A percentile compares a stretch with the other conserved stretches of the same genome.
These are phyloP conservation scores for Phialophora tarda DNA, from an alignment of 2,329 filamentous ascomycete genomes.

Conservation along the genomic window DNA sequence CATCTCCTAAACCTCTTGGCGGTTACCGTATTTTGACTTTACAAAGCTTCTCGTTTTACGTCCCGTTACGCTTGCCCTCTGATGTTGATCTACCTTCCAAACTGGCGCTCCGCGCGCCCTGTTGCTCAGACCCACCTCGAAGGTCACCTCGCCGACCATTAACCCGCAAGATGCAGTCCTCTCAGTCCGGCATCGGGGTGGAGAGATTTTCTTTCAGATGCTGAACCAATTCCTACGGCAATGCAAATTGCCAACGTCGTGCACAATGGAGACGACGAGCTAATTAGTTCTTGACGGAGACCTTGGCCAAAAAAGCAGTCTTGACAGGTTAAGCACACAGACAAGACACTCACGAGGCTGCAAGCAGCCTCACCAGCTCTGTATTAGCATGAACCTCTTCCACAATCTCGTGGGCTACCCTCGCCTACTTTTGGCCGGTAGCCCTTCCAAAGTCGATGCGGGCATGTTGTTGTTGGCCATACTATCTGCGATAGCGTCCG, in stretches of 20 bases:
- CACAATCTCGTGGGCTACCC: slow-evolving; percentile 43
- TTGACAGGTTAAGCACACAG: background rate
- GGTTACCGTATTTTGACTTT: slow-evolving; percentile 14
- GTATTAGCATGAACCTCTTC: background rate
- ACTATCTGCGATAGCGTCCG: slow-evolving; percentile 46
- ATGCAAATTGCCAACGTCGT: background rate
- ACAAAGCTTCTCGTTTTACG: slow-evolving; percentile 13
- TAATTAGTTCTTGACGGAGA: background rate
- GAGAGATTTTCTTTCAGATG: background rate
- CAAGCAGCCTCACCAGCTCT: background rate
- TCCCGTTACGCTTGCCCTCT: slow-evolving; percentile 5
- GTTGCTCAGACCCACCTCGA: background rate
- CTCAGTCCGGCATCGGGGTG: background rate
- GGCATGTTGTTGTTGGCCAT: slow-evolving; percentile 38
- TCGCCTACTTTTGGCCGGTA: slow-evolving; percentile 47
- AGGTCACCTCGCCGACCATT: background rate
- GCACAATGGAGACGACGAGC: background rate
- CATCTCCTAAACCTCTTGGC: slow-evolving; percentile 6
- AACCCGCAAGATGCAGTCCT: background rate
- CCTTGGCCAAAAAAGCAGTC: background rate
- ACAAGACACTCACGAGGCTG: background rate
- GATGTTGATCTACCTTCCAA: background rate
- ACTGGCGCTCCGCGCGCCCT: background rate
- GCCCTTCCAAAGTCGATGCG: slow-evolving; percentile 44
- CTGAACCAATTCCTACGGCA: background rate